Conservation (phyloP, 192 early-diverging fungal genomes). For the Coemansia sp. region DNA sequence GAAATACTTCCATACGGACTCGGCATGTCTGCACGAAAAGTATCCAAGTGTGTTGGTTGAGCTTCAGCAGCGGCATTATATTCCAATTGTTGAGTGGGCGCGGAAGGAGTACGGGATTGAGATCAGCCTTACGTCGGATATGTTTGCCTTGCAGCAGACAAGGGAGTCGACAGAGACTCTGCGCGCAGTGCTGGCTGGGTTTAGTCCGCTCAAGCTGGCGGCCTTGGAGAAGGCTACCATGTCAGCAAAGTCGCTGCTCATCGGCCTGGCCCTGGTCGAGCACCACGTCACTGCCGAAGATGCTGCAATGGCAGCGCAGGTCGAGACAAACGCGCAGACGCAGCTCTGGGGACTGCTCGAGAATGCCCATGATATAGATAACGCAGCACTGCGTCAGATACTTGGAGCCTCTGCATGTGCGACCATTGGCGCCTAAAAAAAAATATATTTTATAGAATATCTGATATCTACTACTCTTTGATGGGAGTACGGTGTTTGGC, state of each 20-base stretch:
- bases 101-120: conserved; percentile 65
- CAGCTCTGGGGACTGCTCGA: conserved; percentile 91
- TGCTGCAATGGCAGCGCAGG: conserved; percentile 77
- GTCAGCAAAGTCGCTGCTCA: conserved; percentile 88
- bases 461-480: conserved; percentile 25
- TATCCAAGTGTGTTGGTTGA: conserved; percentile 79
- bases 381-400: conserved; percentile 65
- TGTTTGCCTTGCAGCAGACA: conserved; percentile 72
- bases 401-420: conserved; percentile 75
- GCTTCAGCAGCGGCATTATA: conserved; percentile 81
- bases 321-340: conserved; percentile 89
- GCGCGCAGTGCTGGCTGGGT: conserved; percentile 58
- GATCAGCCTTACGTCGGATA: conserved; percentile 72
- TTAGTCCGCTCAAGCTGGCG: conserved; percentile 76
- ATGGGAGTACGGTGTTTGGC: conserved; percentile 31
- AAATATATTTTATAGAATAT: neutral
- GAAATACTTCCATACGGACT: conserved; percentile 87
- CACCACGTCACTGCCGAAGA: conserved; percentile 71
- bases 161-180: conserved; percentile 64
- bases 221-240: conserved; percentile 89
- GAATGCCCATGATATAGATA: conserved; percentile 63
- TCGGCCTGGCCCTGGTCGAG: conserved; percentile 87
- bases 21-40: conserved; percentile 83
- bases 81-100: conserved; percentile 82
- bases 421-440: conserved; percentile 37